Conservation (phyloP, 768 basidiomycete genomes). For the Suillus clintonianus region DNA sequence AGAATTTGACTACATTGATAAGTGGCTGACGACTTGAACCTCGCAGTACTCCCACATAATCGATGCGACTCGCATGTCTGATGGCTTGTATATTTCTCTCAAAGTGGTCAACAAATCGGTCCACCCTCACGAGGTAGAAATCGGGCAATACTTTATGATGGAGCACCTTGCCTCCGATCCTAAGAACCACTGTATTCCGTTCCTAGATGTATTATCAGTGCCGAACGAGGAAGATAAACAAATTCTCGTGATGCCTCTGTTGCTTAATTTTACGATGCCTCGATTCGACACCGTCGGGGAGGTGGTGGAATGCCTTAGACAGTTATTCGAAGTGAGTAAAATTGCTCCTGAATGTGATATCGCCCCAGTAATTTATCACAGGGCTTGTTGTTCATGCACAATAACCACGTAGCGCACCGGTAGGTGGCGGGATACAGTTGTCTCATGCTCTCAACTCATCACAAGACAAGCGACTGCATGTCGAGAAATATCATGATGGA, state of each 20-base stretch:
- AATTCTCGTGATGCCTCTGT: conserved; percentile 33
- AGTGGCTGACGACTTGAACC: neutral
- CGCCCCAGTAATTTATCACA: conserved; percentile 6
- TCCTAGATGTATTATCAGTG: conserved; percentile 17
- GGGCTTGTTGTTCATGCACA: conserved; percentile 40
- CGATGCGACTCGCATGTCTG: conserved; percentile 34
- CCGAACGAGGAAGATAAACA: conserved; percentile 10
- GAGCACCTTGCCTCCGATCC: conserved; percentile 3
- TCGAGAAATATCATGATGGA: conserved; percentile 20
- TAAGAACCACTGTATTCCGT: conserved; percentile 28
- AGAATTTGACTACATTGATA: neutral
- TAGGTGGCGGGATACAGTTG: neutral
- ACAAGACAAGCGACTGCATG: conserved; percentile 10
- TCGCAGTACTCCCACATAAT: conserved; percentile 4
- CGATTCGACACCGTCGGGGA: conserved; percentile 25
- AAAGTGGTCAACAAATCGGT: conserved; percentile 20
- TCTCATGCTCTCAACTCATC: neutral
- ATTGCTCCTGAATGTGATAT: neutral
- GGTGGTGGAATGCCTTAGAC: conserved; percentile 28
- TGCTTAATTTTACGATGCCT: conserved; percentile 19
- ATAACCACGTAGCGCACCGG: conserved; percentile 22
- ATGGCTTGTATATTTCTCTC: conserved; percentile 27
- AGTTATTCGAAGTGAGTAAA: conserved; percentile 29
- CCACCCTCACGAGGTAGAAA: conserved; percentile 24
- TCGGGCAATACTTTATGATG: conserved; percentile 23